These are phyloP conservation scores for Malassezia yamatoensis DNA, from an alignment of 1,284 basidiomycete species.

Conservation along the genomic window DNA sequence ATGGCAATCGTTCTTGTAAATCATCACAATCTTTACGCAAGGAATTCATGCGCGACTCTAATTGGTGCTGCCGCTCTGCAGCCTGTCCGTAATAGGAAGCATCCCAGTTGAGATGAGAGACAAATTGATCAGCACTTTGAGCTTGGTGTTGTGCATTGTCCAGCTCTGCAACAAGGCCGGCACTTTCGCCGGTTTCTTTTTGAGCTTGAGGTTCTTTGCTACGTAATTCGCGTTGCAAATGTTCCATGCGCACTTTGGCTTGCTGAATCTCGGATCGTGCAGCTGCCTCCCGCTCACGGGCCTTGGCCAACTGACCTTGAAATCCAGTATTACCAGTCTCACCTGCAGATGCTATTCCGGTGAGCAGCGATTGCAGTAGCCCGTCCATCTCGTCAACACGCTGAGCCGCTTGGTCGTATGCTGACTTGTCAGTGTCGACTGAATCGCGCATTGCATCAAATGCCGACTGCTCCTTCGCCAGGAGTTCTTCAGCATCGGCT, in stretches of 20 bases:
- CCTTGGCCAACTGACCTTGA: conserved; percentile 89
- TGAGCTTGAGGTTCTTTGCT: conserved; percentile 69
- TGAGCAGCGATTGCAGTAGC: conserved; percentile 86
- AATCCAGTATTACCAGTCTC: conserved; percentile 67
- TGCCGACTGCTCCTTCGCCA: conserved; percentile 47
- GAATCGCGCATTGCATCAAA: conserved; percentile 22
- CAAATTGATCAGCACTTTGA: conserved; percentile 50
- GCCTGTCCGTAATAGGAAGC: conserved; percentile 62
- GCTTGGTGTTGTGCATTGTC: conserved; percentile 50
- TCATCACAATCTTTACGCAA: conserved; percentile 63
- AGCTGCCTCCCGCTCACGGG: conserved; percentile 64
- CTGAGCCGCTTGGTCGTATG: conserved; percentile 59
- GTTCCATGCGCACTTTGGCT: conserved; percentile 63
- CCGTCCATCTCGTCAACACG: conserved; percentile 71
- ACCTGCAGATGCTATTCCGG: conserved; percentile 64
- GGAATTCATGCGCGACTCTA: conserved; percentile 56
- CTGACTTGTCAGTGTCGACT: conserved; percentile 52
- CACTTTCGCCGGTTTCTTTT: conserved; percentile 71
- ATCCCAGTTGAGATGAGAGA: conserved; percentile 63
- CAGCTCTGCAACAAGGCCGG: conserved; percentile 59
- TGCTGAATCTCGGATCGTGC: conserved; percentile 78
- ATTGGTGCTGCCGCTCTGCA: conserved; percentile 56
- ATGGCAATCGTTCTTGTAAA: conserved; percentile 58
- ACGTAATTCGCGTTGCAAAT: conserved; percentile 71
- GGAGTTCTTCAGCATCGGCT: conserved; percentile 46